A percentile compares a stretch with the other conserved stretches of the same genome.
These are phyloP conservation scores for Plasmodium cynomolgi DNA, from an alignment of 169 alveolate genomes.

Conservation along the genomic window DNA sequence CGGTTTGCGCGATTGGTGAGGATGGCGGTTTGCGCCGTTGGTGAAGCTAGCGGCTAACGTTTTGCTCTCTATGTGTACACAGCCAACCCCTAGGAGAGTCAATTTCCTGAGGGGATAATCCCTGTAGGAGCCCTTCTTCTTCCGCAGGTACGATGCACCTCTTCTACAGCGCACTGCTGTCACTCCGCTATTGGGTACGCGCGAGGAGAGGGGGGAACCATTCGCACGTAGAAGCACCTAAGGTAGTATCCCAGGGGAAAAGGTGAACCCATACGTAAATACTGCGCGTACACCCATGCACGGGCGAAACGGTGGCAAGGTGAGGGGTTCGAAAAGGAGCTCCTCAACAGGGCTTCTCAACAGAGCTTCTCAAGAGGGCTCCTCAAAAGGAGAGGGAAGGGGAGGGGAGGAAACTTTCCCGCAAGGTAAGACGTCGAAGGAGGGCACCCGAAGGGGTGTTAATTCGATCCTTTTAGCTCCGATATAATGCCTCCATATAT, in stretches of 20 bases:
- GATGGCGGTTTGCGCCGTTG: no score
- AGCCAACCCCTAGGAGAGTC: background rate
- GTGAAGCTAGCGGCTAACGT: no score
- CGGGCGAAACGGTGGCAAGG: background rate
- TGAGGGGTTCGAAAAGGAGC: background rate
- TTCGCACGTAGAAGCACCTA: background rate
- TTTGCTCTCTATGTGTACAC: background rate
- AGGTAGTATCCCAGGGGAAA: background rate
- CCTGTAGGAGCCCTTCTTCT: background rate
- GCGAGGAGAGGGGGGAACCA: background rate
- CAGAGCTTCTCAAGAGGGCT: background rate
- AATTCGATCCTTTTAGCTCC: background rate
- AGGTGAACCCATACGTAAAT: background rate
- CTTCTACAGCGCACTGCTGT: background rate
- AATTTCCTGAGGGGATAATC: background rate
- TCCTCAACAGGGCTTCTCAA: background rate
- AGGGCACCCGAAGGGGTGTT: background rate
- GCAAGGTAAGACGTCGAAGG: background rate
- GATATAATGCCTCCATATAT: background rate
- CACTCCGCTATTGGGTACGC: background rate
- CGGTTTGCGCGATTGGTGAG: background rate
- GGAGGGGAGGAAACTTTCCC: background rate
- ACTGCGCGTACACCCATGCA: background rate
- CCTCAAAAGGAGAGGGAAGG: background rate
- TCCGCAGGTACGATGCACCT: background rate